Evolutionary conservation across 345 rosid genomes (phyloP), one percentile per base, ranked within the genome.

Genomic region (Citrus sp.): DNA sequence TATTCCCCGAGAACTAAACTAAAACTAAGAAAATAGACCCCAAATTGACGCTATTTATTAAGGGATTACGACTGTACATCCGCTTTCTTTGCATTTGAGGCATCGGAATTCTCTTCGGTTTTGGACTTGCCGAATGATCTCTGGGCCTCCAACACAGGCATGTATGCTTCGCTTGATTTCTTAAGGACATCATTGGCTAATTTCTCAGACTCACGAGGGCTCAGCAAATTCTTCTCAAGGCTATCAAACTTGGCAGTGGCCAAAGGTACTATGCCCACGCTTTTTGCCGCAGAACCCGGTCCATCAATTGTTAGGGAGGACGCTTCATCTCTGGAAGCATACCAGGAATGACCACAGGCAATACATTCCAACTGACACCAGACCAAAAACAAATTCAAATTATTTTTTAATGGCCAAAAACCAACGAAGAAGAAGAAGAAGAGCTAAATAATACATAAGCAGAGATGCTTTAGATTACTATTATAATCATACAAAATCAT

Each of bases 331-430:
- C 95, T 86, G 35, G 99, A 90, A 34, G 98, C 91, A 66, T 91
- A 96, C 99, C 99, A 96, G 24, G 92, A 90, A 85, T 90, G 69
- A 19, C 99, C 99, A 78, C 98, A 96, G 6, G 89, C 89, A 37
- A 80, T 84, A 67, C 99, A 97, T 87, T 97, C 98, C 87, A 97
- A 82, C 98, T 93, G 89, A 80, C 82, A 85, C 37, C 24, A 56
- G 22, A 21, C 9, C 35, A 72, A 19, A 60, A 12, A 34, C 14
- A 60, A 35, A 64, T 80, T 79, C 35, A 80, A 70, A 64, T 24
- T 35, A 54, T 73, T 54, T 65, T n/a, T 56, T 5, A 58, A 42
- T 35, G 68, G 38, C 27, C 21, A 58, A 12, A 38, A 22, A 25
- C 37, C 28, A 35, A 60, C 7, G 5, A 16, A 54, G 8, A 18